phyloP scores from a whole-genome alignment of 2,329 filamentous ascomycete species.

The Aspergillus amoenus region DNA sequence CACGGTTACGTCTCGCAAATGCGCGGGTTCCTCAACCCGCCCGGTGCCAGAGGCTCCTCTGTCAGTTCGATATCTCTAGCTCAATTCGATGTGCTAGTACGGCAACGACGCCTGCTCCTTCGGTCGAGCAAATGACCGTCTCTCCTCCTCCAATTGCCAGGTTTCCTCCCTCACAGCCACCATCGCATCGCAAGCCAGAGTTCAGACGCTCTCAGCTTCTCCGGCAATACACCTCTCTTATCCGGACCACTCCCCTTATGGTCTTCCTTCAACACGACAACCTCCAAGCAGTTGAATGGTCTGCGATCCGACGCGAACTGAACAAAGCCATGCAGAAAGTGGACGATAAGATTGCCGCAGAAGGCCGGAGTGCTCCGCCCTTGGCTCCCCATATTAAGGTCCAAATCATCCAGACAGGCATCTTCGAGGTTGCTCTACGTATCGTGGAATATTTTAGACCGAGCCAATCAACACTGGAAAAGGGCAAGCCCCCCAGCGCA shows the following conservation, averaged over 20 bases:
- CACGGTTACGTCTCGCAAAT: constrained; percentile 48
- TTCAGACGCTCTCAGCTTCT: constrained; percentile 87
- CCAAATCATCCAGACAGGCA: constrained; percentile 83
- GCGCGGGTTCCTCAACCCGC: constrained; percentile 34
- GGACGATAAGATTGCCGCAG: constrained; percentile 66
- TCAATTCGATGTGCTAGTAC: constrained; percentile 41
- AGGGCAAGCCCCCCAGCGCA: constrained; percentile 1
- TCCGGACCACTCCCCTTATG: constrained; percentile 80
- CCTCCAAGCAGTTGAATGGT: constrained; percentile 72
- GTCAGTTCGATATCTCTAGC: constrained; percentile 40
- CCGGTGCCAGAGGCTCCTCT: constrained; percentile 36
- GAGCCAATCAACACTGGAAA: constrained; percentile 30
- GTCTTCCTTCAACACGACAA: constrained; percentile 85
- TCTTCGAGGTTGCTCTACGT: constrained; percentile 80
- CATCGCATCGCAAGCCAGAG: constrained; percentile 81
- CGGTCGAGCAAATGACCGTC: constrained; percentile 50
- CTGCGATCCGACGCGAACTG: constrained; percentile 69
- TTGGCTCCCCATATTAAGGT: constrained; percentile 68
- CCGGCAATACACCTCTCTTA: constrained; percentile 81
- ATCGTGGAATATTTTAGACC: constrained; percentile 80
- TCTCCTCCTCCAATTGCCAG: constrained; percentile 48
- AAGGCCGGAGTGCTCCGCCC: constrained; percentile 40
- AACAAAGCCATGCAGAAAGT: constrained; percentile 60
- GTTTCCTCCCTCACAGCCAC: constrained; percentile 70
- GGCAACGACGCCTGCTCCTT: constrained; percentile 52